Conservation (phyloP, 2,329 filamentous ascomycete species). For the Tolypocladium tropicale region DNA sequence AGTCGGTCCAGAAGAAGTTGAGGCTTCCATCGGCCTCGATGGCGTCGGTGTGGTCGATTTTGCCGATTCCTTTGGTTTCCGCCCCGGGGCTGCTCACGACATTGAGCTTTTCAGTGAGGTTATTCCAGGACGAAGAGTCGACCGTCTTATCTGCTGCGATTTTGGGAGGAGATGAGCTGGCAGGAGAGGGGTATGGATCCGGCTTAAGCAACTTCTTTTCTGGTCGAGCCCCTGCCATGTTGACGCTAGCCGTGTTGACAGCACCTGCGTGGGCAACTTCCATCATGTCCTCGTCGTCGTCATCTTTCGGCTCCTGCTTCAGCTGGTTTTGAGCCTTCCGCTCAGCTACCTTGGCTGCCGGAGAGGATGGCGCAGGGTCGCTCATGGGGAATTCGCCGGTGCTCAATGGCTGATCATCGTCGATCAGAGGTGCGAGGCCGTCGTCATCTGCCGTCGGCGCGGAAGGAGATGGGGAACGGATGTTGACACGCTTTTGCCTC, state of each 20-base stretch:
- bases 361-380: constrained; percentile 79
- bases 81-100: constrained; percentile 64
- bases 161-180: constrained; percentile 65
- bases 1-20: constrained; percentile 95
- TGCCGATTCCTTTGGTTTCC: constrained; percentile 59
- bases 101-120: constrained; percentile 76
- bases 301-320: constrained; percentile 44
- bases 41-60: constrained; percentile 74
- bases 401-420: constrained; percentile 50
- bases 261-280: constrained; percentile 72
- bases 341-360: constrained; percentile 66
- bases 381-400: constrained; percentile 60
- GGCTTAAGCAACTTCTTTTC: constrained; percentile 65
- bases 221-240: constrained; percentile 66
- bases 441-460: constrained; percentile 51
- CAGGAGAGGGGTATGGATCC: constrained; percentile 57
- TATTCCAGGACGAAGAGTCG: constrained; percentile 80
- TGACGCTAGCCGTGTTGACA: constrained; percentile 61
- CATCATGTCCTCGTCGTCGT: constrained; percentile 75
- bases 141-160: constrained; percentile 42
- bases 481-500: constrained; percentile 43
- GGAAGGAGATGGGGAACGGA: constrained; percentile 34
- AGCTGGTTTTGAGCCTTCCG: constrained; percentile 50
- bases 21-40: constrained; percentile 88
- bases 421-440: constrained; percentile 41